Evolutionary conservation across 2,329 filamentous ascomycete genomes (phyloP), one percentile per base, ranked within the genome.

Genomic region (Chaetothyriales sp.): DNA sequence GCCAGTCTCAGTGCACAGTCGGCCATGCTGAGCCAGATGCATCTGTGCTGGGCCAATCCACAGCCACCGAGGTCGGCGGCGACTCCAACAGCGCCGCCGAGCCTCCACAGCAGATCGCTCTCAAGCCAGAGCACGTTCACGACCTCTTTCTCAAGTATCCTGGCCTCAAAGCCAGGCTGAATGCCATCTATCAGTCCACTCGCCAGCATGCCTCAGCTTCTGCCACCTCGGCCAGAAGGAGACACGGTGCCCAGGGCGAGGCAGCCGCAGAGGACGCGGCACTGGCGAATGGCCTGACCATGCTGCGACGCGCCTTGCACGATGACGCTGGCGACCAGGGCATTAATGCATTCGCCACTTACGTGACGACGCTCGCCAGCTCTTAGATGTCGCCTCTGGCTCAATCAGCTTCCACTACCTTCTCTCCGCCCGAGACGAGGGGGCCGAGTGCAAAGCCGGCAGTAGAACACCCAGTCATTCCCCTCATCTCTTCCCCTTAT

Each of bases 1-100:
- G n/a, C 58, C 71, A 72, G 58, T 64, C 65, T 18, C 66, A 67
- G 52, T 73, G 71, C 55, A 61, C 62, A 18, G 65, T 50, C 18
- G 19, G 19, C n/a, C 44, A 19, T 2, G 25, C 46, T 13, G 33
- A 66, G n/a, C 64, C 63, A 56, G 51, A 57, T 28, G 48, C 51
- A 18, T 18, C 43, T 46, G 18, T 20, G 5, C 19, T 37, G 10
- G 22, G 25, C 33, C n/a, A 46, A 25, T n/a, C 49, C 22, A 18
- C 3, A 29, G 44, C 46, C 40, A 47, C 20, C 25, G 25, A 20
- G 19, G 28, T 9, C 28, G 20, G 10, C 20, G 29, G 29, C 18
- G 18, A 48, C 5, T 4, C 20, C 18, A 54, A 54, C 46, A 46
- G 56, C 19, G 48, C 58, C 18, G 55, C 59, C 29, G 37, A 50